Conservation (phyloP, 2,329 filamentous ascomycete species). For the Thielaviopsis populi region DNA sequence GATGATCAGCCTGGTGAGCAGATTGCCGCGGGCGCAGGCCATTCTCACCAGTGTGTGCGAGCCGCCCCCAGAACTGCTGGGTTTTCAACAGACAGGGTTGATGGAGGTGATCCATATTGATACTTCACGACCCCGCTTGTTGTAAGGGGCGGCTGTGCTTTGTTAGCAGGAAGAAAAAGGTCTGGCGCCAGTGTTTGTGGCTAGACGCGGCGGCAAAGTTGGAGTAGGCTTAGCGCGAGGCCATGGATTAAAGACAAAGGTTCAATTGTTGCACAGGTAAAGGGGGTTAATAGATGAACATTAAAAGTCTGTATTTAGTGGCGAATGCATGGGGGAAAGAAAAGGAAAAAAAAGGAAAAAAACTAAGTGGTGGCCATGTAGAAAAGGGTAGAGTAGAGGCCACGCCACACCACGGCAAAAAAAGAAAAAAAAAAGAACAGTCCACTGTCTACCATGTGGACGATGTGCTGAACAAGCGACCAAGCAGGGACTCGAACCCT, state of each 20-base stretch:
- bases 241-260: no score
- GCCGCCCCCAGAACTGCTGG: constrained; percentile 11
- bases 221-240: no score
- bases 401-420: no score
- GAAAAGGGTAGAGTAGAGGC: no score
- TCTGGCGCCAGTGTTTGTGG: no score
- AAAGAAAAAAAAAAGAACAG: background rate
- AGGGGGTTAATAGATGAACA: no score
- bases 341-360: background rate
- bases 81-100: background rate
- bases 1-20: constrained; percentile 4
- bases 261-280: no score
- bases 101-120: constrained; percentile 8
- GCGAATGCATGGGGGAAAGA: background rate
- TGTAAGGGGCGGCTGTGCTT: background rate
- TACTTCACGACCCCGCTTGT: constrained; percentile 1
- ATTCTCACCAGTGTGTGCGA: constrained; percentile 16
- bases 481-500: constrained; percentile 17
- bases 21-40: constrained; percentile 1
- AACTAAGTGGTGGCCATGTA: no score
- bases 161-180: no score
- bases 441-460: background rate
- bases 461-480: background rate
- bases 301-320: no score
- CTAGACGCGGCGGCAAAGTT: no score